These are phyloP conservation scores for Sporothrix inflata DNA, from an alignment of 2,329 filamentous ascomycete genomes.

Conservation along the genomic window DNA sequence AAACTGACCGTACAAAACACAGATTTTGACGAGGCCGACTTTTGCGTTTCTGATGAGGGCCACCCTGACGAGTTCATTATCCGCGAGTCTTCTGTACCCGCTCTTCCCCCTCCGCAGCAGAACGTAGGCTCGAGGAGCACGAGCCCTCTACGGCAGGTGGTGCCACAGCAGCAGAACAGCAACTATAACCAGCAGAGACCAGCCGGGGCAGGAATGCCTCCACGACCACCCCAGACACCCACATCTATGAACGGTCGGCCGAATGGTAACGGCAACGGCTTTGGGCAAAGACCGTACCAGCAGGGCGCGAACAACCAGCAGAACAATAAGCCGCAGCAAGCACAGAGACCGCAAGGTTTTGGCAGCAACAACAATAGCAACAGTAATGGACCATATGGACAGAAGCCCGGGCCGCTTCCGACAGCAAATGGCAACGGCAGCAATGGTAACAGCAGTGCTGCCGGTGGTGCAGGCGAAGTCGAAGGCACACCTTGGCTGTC, in stretches of 20 bases:
- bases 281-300: conserved; percentile 24
- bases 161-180: conserved; percentile 27
- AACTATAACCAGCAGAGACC: conserved; percentile 26
- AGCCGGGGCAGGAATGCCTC: conserved; percentile 12
- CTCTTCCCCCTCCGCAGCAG: conserved; percentile 30
- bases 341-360: background rate
- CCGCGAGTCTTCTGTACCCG: conserved; percentile 40
- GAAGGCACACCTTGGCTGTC: conserved; percentile 67
- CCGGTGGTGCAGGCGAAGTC: background rate
- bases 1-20: conserved; percentile 37
- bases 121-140: conserved; percentile 34
- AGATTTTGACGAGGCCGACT: conserved; percentile 78
- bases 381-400: conserved; percentile 34
- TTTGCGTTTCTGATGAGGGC: conserved; percentile 68
- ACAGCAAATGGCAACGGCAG: background rate
- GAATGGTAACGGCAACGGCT: background rate
- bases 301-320: conserved; percentile 17
- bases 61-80: conserved; percentile 78
- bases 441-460: conserved; percentile 5
- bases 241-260: conserved; percentile 15
- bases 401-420: background rate
- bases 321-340: background rate
- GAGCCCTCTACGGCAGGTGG: conserved; percentile 35
- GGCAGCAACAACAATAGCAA: conserved; percentile 12
- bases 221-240: conserved; percentile 34